phyloP scores from a whole-genome alignment of 441 rosid species.

The Populus hybrid region DNA sequence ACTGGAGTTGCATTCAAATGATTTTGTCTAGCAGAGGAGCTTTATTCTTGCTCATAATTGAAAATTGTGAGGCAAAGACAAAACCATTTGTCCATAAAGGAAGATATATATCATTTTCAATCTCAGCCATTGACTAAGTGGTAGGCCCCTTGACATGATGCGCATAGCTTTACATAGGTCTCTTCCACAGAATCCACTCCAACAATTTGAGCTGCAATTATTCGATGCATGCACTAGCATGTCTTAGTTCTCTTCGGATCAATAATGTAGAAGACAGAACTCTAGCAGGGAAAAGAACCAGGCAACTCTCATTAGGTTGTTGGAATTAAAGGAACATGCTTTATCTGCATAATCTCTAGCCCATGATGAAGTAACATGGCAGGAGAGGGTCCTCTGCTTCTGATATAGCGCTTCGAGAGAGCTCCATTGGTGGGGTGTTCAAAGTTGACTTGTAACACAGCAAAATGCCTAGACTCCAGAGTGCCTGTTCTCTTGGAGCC shows the following conservation, averaged over 20 bases:
- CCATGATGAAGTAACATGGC: neutral
- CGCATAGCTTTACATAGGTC: neutral
- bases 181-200: constrained; percentile 6
- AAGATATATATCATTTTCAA: constrained; percentile 12
- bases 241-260: neutral
- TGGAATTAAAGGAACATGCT: neutral
- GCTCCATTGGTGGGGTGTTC: neutral
- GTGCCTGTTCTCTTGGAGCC: neutral
- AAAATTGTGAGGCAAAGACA: constrained; percentile 32
- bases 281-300: neutral
- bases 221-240: neutral
- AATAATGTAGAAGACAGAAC: neutral
- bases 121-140: constrained; percentile 27
- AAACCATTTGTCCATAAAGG: constrained; percentile 21
- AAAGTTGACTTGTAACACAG: neutral
- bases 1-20: constrained; percentile 27
- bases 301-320: neutral
- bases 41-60: constrained; percentile 12
- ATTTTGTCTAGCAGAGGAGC: constrained; percentile 41
- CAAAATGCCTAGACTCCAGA: no score
- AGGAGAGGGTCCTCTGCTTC: neutral
- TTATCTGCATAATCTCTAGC: neutral
- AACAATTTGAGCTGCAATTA: neutral
- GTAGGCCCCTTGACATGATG: constrained; percentile 18
- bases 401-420: neutral